A percentile compares a stretch with the other conserved stretches of the same genome.
phyloP scores from a whole-genome alignment of 495 filamentous ascomycete genomes.

The Penicillium maclennaniae region DNA sequence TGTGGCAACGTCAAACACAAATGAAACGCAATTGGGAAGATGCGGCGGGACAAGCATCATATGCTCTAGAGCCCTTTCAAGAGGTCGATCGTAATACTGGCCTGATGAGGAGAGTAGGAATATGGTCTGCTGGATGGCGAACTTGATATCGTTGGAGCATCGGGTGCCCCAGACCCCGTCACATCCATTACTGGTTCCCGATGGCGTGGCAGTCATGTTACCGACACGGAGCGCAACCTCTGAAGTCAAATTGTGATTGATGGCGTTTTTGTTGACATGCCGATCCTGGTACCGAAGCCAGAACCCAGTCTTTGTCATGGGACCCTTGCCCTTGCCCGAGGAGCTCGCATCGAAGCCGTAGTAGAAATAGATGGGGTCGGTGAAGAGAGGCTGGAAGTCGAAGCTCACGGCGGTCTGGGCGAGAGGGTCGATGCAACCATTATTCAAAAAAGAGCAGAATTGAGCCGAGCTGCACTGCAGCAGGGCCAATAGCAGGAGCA shows the following conservation, averaged over 20 bases:
- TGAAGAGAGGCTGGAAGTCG: slow-evolving; percentile 37
- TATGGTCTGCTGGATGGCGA: slow-evolving; percentile 24
- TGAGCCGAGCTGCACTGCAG: slow-evolving; percentile 25
- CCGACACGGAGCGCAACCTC: slow-evolving; percentile 41
- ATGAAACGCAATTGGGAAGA: slow-evolving; percentile 29
- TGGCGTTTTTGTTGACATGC: slow-evolving; percentile 29
- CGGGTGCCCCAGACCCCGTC: slow-evolving; percentile 39
- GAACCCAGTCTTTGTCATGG: slow-evolving; percentile 40
- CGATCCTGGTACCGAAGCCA: slow-evolving; percentile 38
- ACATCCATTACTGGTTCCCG: slow-evolving; percentile 38
- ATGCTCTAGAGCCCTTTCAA: slow-evolving; percentile 29
- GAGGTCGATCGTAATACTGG: slow-evolving; percentile 28
- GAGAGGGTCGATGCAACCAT: slow-evolving; percentile 39
- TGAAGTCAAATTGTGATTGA: slow-evolving; percentile 38
- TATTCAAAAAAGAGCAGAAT: slow-evolving; percentile 41
- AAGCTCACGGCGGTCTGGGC: slow-evolving; percentile 41
- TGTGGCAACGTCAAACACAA: slow-evolving; percentile 33
- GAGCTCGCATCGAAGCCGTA: slow-evolving; percentile 39
- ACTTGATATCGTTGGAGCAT: slow-evolving; percentile 36
- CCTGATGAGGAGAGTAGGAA: slow-evolving; percentile 28
- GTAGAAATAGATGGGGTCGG: slow-evolving; percentile 34
- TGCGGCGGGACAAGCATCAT: slow-evolving; percentile 23
- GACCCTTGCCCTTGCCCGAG: slow-evolving; percentile 31
- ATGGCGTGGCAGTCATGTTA: slow-evolving; percentile 38
- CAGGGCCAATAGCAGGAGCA: slow-evolving; percentile 18